Conservation (phyloP, 345 rosid species). For the Salix dunnii region DNA sequence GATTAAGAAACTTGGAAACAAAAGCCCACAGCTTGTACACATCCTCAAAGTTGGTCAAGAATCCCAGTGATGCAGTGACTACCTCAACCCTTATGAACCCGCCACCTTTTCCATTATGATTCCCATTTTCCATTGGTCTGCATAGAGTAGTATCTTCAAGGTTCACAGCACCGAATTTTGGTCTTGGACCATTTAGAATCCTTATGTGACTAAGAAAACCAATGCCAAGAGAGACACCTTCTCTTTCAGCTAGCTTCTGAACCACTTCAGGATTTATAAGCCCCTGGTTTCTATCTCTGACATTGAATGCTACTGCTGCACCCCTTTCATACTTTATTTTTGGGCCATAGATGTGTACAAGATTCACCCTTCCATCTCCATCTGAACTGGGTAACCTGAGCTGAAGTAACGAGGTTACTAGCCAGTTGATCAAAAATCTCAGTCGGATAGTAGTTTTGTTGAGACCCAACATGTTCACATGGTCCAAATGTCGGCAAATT, state of each 20-base stretch:
- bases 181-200: constrained; percentile 54
- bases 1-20: constrained; percentile 84
- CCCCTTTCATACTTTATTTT: constrained; percentile 97
- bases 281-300: constrained; percentile 64
- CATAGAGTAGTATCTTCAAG: constrained; percentile 59
- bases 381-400: constrained; percentile 61
- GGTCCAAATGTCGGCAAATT: constrained; percentile 74
- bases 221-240: constrained; percentile 79
- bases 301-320: constrained; percentile 88
- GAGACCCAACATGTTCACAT: constrained; percentile 89
- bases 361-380: constrained; percentile 51
- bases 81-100: constrained; percentile 81
- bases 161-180: constrained; percentile 40
- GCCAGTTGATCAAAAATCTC: constrained; percentile 91
- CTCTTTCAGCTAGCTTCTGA: constrained; percentile 88
- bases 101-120: constrained; percentile 46
- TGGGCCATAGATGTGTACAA: constrained; percentile 93
- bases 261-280: constrained; percentile 87
- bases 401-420: constrained; percentile 89
- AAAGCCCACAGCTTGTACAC: constrained; percentile 89
- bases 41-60: constrained; percentile 94
- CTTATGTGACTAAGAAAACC: constrained; percentile 91
- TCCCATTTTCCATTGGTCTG: constrained; percentile 70
- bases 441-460: constrained; percentile 81
- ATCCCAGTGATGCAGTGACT: constrained; percentile 92